These are phyloP conservation scores for Castanea mollissima DNA, from an alignment of 306 rosid genomes.

Conservation along the genomic window DNA sequence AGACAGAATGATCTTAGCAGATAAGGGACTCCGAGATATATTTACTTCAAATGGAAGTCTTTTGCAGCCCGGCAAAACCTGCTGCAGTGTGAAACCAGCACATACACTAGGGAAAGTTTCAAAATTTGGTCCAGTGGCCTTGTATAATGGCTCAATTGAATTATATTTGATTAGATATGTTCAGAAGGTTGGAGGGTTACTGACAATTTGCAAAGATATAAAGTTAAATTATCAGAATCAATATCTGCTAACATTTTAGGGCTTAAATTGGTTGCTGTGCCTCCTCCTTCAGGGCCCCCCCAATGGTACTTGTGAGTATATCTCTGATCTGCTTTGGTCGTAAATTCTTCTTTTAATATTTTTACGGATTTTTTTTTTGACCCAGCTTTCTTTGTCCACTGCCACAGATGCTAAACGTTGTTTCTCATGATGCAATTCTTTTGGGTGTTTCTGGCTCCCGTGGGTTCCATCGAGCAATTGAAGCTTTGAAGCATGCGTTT, in stretches of 20 bases:
- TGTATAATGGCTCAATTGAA: slow-evolving; percentile 64
- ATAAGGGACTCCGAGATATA: slow-evolving; percentile 54
- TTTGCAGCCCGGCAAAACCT: slow-evolving; percentile 47
- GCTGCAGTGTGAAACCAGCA: slow-evolving; percentile 56
- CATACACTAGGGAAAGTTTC: slow-evolving; percentile 48
- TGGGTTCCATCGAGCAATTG: slow-evolving; percentile 67
- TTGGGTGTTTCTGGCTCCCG: slow-evolving; percentile 64
- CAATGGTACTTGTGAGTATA: slow-evolving; percentile 60
- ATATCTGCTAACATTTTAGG: slow-evolving; percentile 46
- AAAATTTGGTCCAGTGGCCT: slow-evolving; percentile 43
- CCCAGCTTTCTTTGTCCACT: slow-evolving; percentile 8
- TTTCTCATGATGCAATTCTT: slow-evolving; percentile 53
- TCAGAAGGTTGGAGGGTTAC: slow-evolving; percentile 63
- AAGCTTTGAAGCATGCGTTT: slow-evolving; percentile 74
- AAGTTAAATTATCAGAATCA: slow-evolving; percentile 44
- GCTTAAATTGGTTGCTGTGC: slow-evolving; percentile 61
- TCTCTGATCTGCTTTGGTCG: slow-evolving; percentile 3
- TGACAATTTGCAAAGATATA: slow-evolving; percentile 53
- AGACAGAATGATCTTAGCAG: slow-evolving; percentile 43
- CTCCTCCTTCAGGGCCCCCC: slow-evolving; percentile 86
- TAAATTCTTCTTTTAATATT: neutral
- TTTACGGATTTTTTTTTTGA: neutral
- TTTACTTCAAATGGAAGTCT: slow-evolving; percentile 69
- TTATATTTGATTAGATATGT: slow-evolving; percentile 52
- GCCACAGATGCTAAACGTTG: slow-evolving; percentile 71